Evolutionary conservation across 768 basidiomycete genomes (phyloP).

Genomic region (Leccinum rimulosum): DNA sequence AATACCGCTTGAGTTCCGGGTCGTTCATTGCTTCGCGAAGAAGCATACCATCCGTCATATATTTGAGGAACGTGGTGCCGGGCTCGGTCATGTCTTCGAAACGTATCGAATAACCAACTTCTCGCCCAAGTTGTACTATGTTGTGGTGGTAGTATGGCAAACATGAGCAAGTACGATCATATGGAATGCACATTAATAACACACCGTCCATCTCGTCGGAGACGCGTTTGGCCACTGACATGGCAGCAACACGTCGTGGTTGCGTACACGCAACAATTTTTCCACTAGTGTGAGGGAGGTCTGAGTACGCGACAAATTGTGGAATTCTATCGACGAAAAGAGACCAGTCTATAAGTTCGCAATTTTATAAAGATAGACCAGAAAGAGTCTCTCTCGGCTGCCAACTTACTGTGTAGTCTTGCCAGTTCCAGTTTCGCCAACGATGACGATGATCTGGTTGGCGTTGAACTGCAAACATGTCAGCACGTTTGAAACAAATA

Average conservation of each 20-base stretch:
- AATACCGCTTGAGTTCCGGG: slow-evolving; percentile 82
- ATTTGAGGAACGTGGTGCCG: slow-evolving; percentile 94
- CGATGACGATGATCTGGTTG: slow-evolving; percentile 85
- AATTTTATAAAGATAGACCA: slow-evolving; percentile 19
- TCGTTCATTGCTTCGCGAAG: slow-evolving; percentile 99
- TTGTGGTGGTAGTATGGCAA: slow-evolving; percentile 4
- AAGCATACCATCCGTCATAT: slow-evolving; percentile 99
- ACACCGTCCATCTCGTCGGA: slow-evolving; percentile 98
- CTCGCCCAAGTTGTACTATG: slow-evolving; percentile 84
- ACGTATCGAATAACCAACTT: slow-evolving; percentile 97
- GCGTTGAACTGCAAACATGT: slow-evolving; percentile 23
- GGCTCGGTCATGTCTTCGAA: slow-evolving; percentile 86
- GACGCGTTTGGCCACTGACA: slow-evolving; percentile 98
- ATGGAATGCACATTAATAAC: slow-evolving; percentile 26
- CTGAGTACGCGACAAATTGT: slow-evolving; percentile 93
- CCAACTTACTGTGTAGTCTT: slow-evolving; percentile 88
- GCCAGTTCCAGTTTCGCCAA: slow-evolving; percentile 93
- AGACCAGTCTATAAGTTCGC: slow-evolving; percentile 27
- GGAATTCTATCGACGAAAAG: slow-evolving; percentile 68
- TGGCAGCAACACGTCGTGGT: slow-evolving; percentile 93
- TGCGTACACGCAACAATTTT: slow-evolving; percentile 97
- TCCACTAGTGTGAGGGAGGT: slow-evolving; percentile 85
- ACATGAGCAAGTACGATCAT: slow-evolving; percentile 2
- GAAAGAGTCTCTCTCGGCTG: slow-evolving; percentile 15
- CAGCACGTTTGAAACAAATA: background rate